Percentiles rank a stretch among this genome's conserved stretches.
phyloP scores from a whole-genome alignment of 495 filamentous ascomycete genomes.

The Amniculicola lignicola region DNA sequence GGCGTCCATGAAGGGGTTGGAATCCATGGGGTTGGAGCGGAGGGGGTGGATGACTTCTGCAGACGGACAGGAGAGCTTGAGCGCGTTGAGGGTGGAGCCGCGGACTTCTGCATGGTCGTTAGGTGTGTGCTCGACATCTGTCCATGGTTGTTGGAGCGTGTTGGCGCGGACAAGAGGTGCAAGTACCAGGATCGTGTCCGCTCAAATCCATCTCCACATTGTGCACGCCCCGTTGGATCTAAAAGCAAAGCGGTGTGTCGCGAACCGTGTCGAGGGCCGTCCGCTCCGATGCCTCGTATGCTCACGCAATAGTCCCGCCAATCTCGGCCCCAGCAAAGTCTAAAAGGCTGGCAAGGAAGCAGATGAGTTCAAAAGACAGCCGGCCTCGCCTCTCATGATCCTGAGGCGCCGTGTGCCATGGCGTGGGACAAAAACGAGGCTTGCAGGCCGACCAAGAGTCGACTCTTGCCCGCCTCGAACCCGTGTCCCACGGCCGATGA shows the following conservation, averaged over 20 bases:
- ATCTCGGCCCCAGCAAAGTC: no score
- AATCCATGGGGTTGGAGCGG: background rate
- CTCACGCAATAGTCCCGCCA: no score
- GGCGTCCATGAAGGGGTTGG: slow-evolving; percentile 23
- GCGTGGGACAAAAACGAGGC: no score
- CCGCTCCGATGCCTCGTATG: no score
- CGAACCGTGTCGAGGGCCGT: no score
- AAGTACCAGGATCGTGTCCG: slow-evolving; percentile 14
- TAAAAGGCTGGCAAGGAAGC: no score
- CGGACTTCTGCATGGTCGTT: slow-evolving; percentile 25
- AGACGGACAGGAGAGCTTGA: slow-evolving; percentile 32
- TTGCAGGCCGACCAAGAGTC: no score
- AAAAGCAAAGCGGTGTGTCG: slow-evolving; percentile 12
- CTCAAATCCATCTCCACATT: slow-evolving; percentile 22
- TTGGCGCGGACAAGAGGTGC: background rate
- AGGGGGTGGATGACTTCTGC: slow-evolving; percentile 26
- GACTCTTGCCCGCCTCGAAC: no score
- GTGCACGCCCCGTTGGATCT: slow-evolving; percentile 1
- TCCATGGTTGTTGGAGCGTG: background rate
- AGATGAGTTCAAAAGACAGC: no score
- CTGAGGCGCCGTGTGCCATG: no score
- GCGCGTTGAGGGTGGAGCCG: slow-evolving; percentile 26
- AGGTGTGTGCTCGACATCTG: background rate
- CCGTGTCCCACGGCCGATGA: no score
- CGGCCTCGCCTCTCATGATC: no score